These are phyloP conservation scores for Haplographium delicatum DNA, from an alignment of 495 filamentous ascomycete genomes.

Conservation along the genomic window DNA sequence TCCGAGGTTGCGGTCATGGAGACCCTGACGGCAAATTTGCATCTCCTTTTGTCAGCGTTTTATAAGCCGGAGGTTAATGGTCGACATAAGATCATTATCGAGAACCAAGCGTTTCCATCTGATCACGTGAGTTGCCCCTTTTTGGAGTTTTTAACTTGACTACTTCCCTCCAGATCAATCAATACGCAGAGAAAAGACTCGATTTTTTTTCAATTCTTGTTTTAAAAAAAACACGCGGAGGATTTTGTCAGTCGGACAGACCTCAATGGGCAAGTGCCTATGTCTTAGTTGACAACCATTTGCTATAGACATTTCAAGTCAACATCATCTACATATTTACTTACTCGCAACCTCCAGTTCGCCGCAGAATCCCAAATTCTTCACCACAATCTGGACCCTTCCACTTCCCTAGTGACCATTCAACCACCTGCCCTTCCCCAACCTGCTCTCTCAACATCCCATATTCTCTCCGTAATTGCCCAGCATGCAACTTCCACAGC, in stretches of 20 bases:
- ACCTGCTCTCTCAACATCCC: constrained; percentile 56
- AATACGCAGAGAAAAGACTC: too few species aligned
- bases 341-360: constrained; percentile 59
- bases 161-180: too few species aligned
- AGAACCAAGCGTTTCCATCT: constrained; percentile 91
- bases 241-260: too few species aligned
- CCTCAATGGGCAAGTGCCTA: too few species aligned
- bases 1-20: constrained; percentile 91
- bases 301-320: not conserved
- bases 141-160: constrained; percentile 2
- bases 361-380: constrained; percentile 82
- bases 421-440: constrained; percentile 49
- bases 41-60: constrained; percentile 87
- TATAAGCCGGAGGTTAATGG: constrained; percentile 69
- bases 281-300: too few species aligned
- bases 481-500: constrained; percentile 71
- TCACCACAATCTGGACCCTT: constrained; percentile 65
- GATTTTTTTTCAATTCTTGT: too few species aligned
- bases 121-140: constrained; percentile 56
- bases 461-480: constrained; percentile 72
- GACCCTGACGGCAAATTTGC: constrained; percentile 86
- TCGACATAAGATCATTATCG: constrained; percentile 84
- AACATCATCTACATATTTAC: constrained; percentile 5
- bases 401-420: constrained; percentile 70
- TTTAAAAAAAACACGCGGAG: too few species aligned